phyloP scores from a whole-genome alignment of 1,284 basidiomycete genomes.

The Crepidotus sp. region DNA sequence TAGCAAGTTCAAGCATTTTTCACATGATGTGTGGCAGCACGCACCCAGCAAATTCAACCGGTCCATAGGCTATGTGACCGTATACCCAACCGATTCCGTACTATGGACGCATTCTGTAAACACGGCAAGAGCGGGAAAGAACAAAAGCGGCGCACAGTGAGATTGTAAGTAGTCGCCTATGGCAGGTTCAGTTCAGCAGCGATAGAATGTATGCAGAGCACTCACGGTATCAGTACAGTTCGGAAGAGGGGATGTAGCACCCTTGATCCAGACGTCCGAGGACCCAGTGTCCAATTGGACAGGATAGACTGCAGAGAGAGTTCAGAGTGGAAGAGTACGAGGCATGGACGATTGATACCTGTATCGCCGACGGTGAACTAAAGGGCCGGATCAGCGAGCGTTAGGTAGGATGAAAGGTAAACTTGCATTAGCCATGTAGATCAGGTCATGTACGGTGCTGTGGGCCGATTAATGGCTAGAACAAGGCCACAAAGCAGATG shows the following conservation, averaged over 20 bases:
- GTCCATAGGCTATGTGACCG: conserved; percentile 52
- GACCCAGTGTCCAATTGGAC: conserved; percentile 78
- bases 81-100: conserved; percentile 73
- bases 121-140: background rate
- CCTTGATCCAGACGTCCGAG: conserved; percentile 71
- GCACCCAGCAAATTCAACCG: conserved; percentile 63
- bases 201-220: conserved; percentile 8
- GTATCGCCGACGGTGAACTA: conserved; percentile 56
- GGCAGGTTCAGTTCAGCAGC: conserved; percentile 13
- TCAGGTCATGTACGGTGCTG: conserved; percentile 63
- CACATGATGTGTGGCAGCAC: background rate
- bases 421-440: conserved; percentile 68
- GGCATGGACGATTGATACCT: conserved; percentile 29
- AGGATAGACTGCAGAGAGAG: conserved; percentile 38
- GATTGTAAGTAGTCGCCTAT: conserved; percentile 41
- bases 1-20: conserved; percentile 1
- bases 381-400: conserved; percentile 5
- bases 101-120: conserved; percentile 29
- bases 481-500: background rate
- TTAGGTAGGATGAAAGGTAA: conserved; percentile 6
- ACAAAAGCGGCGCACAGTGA: conserved; percentile 42
- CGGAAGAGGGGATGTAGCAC: conserved; percentile 41
- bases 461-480: conserved; percentile 8
- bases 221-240: conserved; percentile 45
- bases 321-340: conserved; percentile 7